These are phyloP conservation scores for Cyclotella sp. DNA, from an alignment of 108 stramenopile genomes.

Conservation along the genomic window DNA sequence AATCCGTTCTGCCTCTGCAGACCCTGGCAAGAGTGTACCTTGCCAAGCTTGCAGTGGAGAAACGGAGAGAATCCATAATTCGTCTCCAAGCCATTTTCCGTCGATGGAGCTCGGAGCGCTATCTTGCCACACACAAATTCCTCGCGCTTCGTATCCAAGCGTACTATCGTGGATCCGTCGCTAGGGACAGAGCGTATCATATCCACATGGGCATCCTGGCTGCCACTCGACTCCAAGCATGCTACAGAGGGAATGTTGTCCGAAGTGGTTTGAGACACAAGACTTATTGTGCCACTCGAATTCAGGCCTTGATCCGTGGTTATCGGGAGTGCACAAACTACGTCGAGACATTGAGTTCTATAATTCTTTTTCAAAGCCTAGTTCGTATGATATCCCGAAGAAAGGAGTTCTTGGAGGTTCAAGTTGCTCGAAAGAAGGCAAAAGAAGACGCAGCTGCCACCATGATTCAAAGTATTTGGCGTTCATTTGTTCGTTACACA, in stretches of 20 bases:
- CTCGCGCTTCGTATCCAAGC: slow-evolving; percentile 49
- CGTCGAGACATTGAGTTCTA: slow-evolving; percentile 50
- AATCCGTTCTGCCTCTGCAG: slow-evolving; percentile 9
- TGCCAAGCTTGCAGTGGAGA: slow-evolving; percentile 15
- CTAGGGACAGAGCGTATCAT: slow-evolving; percentile 25
- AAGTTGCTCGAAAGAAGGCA: slow-evolving; percentile 1
- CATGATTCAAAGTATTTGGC: slow-evolving; percentile 65
- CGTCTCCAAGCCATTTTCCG: slow-evolving; percentile 17
- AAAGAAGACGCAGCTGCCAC: slow-evolving; percentile 43
- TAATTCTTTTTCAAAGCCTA: slow-evolving; percentile 53
- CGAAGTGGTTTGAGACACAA: slow-evolving; percentile 46
- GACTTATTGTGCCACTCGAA: slow-evolving; percentile 50
- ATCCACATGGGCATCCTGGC: slow-evolving; percentile 34
- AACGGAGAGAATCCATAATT: slow-evolving; percentile 10
- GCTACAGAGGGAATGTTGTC: slow-evolving; percentile 54
- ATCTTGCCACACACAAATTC: not conserved
- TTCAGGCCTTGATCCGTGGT: slow-evolving; percentile 65
- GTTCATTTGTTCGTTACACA: slow-evolving; percentile 60
- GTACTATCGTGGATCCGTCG: slow-evolving; percentile 29
- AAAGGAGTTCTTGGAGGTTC: not conserved
- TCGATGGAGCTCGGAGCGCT: slow-evolving; percentile 2
- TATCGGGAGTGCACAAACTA: slow-evolving; percentile 43
- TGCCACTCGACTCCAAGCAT: slow-evolving; percentile 49
- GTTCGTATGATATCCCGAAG: slow-evolving; percentile 33
- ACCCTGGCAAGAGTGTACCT: slow-evolving; percentile 10